Base-by-base conservation (phyloP, 1,284 basidiomycete genomes). In the Tranzscheliella williamsii region DNA sequence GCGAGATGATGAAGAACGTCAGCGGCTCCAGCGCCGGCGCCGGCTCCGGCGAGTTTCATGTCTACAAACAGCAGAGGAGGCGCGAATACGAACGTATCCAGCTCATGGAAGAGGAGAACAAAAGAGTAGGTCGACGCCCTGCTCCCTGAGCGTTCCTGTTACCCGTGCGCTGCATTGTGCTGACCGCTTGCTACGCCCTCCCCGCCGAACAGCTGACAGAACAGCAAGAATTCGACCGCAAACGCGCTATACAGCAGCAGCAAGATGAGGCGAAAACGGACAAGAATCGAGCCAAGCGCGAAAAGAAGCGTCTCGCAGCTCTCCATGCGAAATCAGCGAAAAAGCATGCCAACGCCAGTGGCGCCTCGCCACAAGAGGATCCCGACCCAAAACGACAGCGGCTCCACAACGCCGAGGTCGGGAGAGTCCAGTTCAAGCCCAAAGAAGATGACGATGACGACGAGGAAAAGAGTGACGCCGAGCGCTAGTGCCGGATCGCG, bases 81-180 rank as follows among this genome's bases (percentile, higher is more conserved):
- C 83, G 93, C 72, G 95, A 99, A 80, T 97, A 94, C 71, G 95
- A 99, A 78, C 82, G 95, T 38, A 78, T 98, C 44, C 91, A 89
- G 80, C 70, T 94, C 8, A 86, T 99, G 83, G 90, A 95, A 62
- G 91, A 95, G 56, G 81, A 85, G 62, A 79, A 85, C 8, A 82
- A 84, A 71, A 87, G 88, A 79, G 94, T 92, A 66, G 56, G 83
- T 78, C 8, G n/a, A n/a, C n/a, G n/a, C n/a, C 15, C 8, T 36
- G 15, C 48, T 29, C 35, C 43, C 30, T 7, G 16, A 18, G 1
- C 7, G 12, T 7, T 24, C 12, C n/a, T 3, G 40, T 40, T 11
- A 32, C 23, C 32, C 9, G 20, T 18, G n/a, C 17, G 24, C n/a
- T n/a, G n/a, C n/a, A n/a, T n/a, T n/a, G n/a, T n/a, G n/a, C 27